Base-by-base conservation (phyloP, 169 alveolate species). In the Plasmodium sp. region DNA sequence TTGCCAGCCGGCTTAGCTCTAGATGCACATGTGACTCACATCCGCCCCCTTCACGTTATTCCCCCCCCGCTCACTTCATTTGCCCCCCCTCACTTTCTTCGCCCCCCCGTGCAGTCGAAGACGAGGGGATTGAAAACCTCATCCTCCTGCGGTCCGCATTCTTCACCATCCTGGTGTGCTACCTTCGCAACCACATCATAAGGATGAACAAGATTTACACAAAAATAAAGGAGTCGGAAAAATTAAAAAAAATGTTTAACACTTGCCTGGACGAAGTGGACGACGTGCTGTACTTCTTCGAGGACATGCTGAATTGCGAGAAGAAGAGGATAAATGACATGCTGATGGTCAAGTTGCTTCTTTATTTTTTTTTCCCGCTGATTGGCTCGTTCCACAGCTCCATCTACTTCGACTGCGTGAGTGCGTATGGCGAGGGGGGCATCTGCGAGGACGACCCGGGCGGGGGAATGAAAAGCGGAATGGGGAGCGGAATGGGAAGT, bases 81-180 rank as follows among this genome's bases (percentile, higher is more conserved):
- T 1, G 45, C 41, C 62, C 58, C 33, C n/a, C 7, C n/a, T n/a
- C n/a, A n/a, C n/a, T n/a, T n/a, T n/a, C n/a, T n/a, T n/a, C n/a
- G n/a, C 62, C 58, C 33, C n/a, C 7, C n/a, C 16, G 12, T 84
- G 16, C 12, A 85, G 93, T 85, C 27, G 93, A 85, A 14, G 93
- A 85, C 54, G 93, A 85, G 18, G 93, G 93, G 12, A 85, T 85
- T 31, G 93, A 85, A 74, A 85, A 85, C 43, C 80, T 85, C 14
- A 85, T 85, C 58, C 62, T 85, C 1, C 45, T 85, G 41, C 27
- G 93, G 31, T 85, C 93, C 0, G 34, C 93, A 0, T 85, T 85
- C 62, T 85, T 85, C 39, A 54, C 93, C 31, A 54, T 85, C 27
- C 45, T 85, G 14, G 93, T 85, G 31, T 85, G 93, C n/a, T 85